Conservation (phyloP, 2,329 filamentous ascomycete genomes). For the Triangularia verruculosa region DNA sequence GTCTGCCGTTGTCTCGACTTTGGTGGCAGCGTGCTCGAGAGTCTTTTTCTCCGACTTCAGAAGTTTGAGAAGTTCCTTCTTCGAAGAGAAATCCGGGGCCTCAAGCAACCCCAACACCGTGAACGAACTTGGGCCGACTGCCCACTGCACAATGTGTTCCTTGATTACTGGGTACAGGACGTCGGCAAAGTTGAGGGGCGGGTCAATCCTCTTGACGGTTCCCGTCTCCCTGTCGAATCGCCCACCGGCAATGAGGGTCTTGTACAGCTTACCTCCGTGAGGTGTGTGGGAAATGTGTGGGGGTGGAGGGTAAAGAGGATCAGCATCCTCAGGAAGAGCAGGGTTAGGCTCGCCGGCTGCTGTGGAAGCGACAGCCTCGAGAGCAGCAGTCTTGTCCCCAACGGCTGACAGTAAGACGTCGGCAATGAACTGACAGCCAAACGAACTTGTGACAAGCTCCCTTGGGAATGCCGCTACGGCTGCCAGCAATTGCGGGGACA, state of each 20-base stretch:
- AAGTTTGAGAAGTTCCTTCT: constrained; percentile 63
- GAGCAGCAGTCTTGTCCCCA: constrained; percentile 72
- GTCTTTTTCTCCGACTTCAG: constrained; percentile 71
- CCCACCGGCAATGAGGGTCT: constrained; percentile 85
- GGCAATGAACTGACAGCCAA: constrained; percentile 81
- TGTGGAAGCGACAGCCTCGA: constrained; percentile 65
- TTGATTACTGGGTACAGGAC: constrained; percentile 80
- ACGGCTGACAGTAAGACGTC: constrained; percentile 75
- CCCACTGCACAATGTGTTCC: constrained; percentile 74
- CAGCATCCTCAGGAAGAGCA: constrained; percentile 38
- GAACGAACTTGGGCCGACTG: constrained; percentile 80
- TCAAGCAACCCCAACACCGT: constrained; percentile 81
- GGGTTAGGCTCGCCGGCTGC: constrained; percentile 55
- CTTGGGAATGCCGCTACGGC: constrained; percentile 67
- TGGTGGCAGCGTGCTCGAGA: constrained; percentile 64
- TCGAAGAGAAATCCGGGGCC: constrained; percentile 65
- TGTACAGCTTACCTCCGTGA: constrained; percentile 78
- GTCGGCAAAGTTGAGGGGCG: constrained; percentile 75
- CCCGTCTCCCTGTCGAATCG: constrained; percentile 75
- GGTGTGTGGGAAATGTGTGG: constrained; percentile 60
- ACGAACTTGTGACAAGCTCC: constrained; percentile 69
- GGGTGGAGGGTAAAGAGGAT: constrained; percentile 32
- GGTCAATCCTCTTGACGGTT: constrained; percentile 67
- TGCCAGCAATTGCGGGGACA: constrained; percentile 73
- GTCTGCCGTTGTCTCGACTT: constrained; percentile 51